Evolutionary conservation across 2,329 filamentous ascomycete species (phyloP).

Genomic region (Colletotrichum incanum): DNA sequence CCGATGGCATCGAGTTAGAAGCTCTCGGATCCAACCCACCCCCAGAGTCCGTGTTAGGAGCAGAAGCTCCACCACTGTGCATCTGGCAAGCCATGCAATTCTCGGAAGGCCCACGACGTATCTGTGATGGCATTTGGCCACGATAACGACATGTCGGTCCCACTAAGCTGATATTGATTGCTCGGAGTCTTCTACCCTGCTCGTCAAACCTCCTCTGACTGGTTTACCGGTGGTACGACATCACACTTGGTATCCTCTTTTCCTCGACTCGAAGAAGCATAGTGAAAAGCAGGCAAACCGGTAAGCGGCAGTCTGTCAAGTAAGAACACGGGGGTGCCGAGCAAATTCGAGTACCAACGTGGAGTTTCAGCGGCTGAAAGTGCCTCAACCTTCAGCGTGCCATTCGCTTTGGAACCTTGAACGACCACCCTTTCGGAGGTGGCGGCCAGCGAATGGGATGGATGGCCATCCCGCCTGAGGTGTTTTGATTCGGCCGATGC

Average conservation of each 20-base stretch:
- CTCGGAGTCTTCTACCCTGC: conserved; percentile 30
- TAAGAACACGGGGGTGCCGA: conserved; percentile 32
- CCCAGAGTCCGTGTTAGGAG: conserved; percentile 19
- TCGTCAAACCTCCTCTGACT: conserved; percentile 17
- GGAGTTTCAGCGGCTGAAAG: conserved; percentile 22
- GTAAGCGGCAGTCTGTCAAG: background rate
- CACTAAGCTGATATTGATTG: conserved; percentile 24
- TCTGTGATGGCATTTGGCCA: conserved; percentile 40
- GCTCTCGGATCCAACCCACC: background rate
- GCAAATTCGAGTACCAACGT: background rate
- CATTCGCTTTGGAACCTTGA: conserved; percentile 12
- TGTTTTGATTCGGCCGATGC: conserved; percentile 26
- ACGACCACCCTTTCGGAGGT: conserved; percentile 27
- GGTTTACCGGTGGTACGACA: conserved; percentile 13
- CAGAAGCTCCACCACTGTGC: conserved; percentile 31
- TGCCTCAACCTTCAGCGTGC: conserved; percentile 34
- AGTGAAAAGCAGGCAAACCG: conserved; percentile 18
- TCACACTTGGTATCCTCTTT: conserved; percentile 14
- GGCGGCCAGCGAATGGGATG: conserved; percentile 21
- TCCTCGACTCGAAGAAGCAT: conserved; percentile 23
- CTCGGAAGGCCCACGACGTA: conserved; percentile 36
- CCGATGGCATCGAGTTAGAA: background rate
- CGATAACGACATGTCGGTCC: conserved; percentile 38
- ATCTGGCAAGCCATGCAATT: conserved; percentile 34
- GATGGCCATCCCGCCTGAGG: background rate